Base-by-base conservation (phyloP, 192 early-diverging fungal genomes). In the Gaertneriomyces semiglobifer region DNA sequence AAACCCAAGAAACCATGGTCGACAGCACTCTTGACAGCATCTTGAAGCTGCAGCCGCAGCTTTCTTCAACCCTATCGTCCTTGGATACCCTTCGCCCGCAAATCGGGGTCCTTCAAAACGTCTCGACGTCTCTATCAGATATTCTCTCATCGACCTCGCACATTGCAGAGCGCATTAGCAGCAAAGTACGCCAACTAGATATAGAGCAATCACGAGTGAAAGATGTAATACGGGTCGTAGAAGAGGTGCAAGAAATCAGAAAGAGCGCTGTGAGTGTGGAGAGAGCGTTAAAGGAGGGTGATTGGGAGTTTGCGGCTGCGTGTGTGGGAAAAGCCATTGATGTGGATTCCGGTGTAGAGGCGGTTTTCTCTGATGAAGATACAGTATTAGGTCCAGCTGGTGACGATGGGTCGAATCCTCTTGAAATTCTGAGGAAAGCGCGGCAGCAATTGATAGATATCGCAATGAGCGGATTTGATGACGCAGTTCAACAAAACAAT, bases 101-200 rank as follows among this genome's bases (percentile, higher is more conserved):
- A 79, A 50, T 62, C 69, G 39, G 80, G 78, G 61, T 79, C 80
- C 11, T 77, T 73, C 41, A 56, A 62, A 38, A 64, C 86, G 44
- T 73, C 81, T 46, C 76, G 74, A 40, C 77, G 11, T 14, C 65
- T 7, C 56, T 71, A 19, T 41, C 65, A 10, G 59, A 39, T n/a
- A 61, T 87, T 19, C 81, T 92, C 39, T 74, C 77, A 44, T 79
- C 77, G 25, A 92, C 90, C 3, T 83, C 91, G 0, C 69, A 73
- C 8, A 79, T 91, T 62, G 93, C 94, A 0, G 91, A 91, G 44
- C 81, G 79, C 6, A 94, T 96, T 58, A 92, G 89, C 67, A 88
- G 80, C 18, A 90, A 90, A 69, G 92, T 96, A 53, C 77, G 94
- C 20, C 84, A 88, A 63, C 70, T 96, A 42, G 94, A 96, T 74